Evolutionary conservation across 140 eudicot genomes (phyloP), one percentile per base, ranked within the genome.

Genomic region (Flaveria floridana): DNA sequence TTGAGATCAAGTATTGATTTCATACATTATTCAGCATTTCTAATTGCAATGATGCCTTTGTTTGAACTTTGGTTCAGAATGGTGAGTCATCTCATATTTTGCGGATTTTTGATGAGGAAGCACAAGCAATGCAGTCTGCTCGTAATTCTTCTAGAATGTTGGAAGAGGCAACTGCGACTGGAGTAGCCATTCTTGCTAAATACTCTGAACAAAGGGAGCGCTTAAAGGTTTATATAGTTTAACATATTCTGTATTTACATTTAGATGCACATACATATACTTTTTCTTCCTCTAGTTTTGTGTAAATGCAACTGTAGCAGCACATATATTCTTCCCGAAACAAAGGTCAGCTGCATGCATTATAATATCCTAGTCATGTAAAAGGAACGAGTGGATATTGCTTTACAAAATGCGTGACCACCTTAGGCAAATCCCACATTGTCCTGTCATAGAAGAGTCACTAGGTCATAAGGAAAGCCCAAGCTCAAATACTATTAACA

Each of bases 41-140:
- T 39, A 8, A 21, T 72, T 23, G 21, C 23, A 25, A 44, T 20
- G 62, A 30, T 47, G 57, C 73, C 23, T 78, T 82, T 47, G 59
- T 8, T 77, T 59, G 83, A 42, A 42, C 68, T 68, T 75, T 53
- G 80, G 34, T 74, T 30, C 26, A 90, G 99, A 90, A 85, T 80
- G 99, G 97, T 37, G 99, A 93, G 50, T 88, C 95, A 19, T 85
- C 97, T 75, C 99, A 94, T 82, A 83, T 94, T 74, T 66, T 94
- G 84, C 78, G 95, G 67, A 94, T 94, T 67, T 88, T 90, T 71
- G 97, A 94, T 74, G 99, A 90, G 72, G 97, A 94, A 83, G 90
- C 96, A 63, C 96, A 90, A 88, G 99, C 99, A 64, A 80, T 80
- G 90, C 89, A 87, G 72, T 94, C 99, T 56, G 99, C 89, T 4